Evolutionary conservation across 495 filamentous ascomycete genomes (phyloP), one percentile per base, ranked within the genome.

Genomic region (Penicillium goetzii): DNA sequence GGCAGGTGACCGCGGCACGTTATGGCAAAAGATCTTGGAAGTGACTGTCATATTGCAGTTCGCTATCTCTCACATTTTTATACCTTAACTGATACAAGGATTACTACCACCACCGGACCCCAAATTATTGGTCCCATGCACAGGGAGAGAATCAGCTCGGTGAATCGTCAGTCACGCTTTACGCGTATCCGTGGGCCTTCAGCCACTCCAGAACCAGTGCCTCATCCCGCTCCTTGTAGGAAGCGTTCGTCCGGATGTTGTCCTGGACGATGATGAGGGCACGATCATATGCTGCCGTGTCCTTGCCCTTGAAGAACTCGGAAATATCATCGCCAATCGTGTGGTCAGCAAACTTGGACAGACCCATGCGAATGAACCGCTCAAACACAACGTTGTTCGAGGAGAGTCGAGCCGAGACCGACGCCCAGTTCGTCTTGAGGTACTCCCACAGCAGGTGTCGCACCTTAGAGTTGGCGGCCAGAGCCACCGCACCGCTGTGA

Each of bases 351-450:
- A 97, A 97, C 71, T 90, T 90, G 53, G 84, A 83, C 62, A 99
- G 80, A 23, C 86, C 86, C 66, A 88, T 81, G 64, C 89, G 87
- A 65, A 99, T 72, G 76, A 96, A 95, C 23, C 93, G 87, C 76
- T 97, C 93, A 55, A 97, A 79, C 26, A 97, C 86, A 32, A 97
- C 89, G 62, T 91, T 88, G 76, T 96, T 97, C 1, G 84, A 81
- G 62, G 89, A 86, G 53, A 97, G 81, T 68, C 87, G 88, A 54
- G 81, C 76, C 38, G 85, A 80, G 19, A 97, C 81, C 43, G 78
- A 76, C 11, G 80, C 78, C 90, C 93, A 99, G 76, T 96, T 85
- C 8, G 85, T 81, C 68, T 90, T 90, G 61, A 96, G 83, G 74
- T 90, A 97, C 45, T 89, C 80, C 95, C 95, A 99, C 41, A 95